Conservation (phyloP, 371 early-diverging fungal species). For the Saksenaea oblongispora region DNA sequence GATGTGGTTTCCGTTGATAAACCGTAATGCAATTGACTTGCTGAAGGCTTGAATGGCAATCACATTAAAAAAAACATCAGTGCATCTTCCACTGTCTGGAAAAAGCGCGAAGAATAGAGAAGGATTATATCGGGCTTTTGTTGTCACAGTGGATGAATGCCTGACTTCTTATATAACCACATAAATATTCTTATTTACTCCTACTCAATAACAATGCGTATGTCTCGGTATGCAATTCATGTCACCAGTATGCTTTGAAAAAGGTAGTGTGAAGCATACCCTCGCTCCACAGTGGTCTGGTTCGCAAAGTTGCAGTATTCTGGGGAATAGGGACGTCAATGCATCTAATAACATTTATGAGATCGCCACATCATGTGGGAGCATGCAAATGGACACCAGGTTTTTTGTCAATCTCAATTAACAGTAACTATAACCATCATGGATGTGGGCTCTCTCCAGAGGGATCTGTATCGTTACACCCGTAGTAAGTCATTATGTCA, state of each 20-base stretch:
- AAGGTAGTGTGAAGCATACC: not conserved
- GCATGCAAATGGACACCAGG: not conserved
- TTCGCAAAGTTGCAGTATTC: slow-evolving; percentile 2
- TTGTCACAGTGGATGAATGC: slow-evolving; percentile 1
- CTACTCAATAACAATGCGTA: too few species aligned
- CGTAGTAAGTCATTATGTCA: too few species aligned
- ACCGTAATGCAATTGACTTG: not conserved
- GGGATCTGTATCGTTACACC: too few species aligned
- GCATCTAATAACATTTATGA: slow-evolving; percentile 7
- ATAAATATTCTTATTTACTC: not conserved
- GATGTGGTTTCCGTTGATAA: not conserved
- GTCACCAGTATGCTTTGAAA: not conserved
- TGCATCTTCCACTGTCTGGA: not conserved
- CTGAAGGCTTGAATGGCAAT: not conserved
- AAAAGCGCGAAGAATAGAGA: slow-evolving; percentile 3
- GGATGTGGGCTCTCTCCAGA: too few species aligned
- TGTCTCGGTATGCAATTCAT: slow-evolving; percentile 3
- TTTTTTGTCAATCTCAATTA: not conserved
- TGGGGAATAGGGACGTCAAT: slow-evolving; percentile 6
- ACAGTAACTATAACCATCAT: too few species aligned
- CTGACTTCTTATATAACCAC: slow-evolving; percentile 3
- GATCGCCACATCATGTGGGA: slow-evolving; percentile 1
- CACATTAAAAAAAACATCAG: not conserved
- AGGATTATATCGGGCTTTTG: not conserved
- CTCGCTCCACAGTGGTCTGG: slow-evolving; percentile 3